Base-by-base conservation (phyloP, 495 filamentous ascomycete genomes). In the Hypoxylon lienhwacheense region DNA sequence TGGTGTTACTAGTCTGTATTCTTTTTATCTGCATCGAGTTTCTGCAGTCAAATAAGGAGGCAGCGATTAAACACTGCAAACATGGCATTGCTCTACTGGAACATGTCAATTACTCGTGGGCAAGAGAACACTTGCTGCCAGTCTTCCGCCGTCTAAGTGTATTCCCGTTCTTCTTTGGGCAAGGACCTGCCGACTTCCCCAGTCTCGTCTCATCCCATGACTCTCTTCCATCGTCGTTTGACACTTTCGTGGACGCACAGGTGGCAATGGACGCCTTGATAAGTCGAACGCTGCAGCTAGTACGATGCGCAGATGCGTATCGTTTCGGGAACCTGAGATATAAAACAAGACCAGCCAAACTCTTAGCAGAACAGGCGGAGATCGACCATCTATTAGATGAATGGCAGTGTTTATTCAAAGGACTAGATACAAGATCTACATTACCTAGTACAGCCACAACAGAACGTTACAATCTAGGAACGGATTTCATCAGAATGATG, bases 11-110 rank as follows among this genome's bases (percentile, higher is more conserved):
- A 5, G 75, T 70, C n/a, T 82, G 79, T 44, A 65, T 80, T 7
- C 64, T 83, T 34, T 83, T 81, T 36, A 76, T 79, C 21, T 81
- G 78, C 53, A 76, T 83, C 32, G 80, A 83, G 52, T 67, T 70
- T 7, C 55, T 83, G 3, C 71, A 73, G 14, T 77, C 72, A 2
- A 71, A 79, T 59, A 60, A 66, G 5, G 36, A 66, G 6, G 70
- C 65, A 1, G 77, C 76, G 15, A 63, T 74, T n/a, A 41, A 47
- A 11, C 65, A 77, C 14, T 72, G 66, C 43, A 65, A 62, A 25
- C 70, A 77, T 47, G 75, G 74, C 26, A 56, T 68, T 49, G 49
- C 37, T 14, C 68, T 73, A 20, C 53, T 70, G 7, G 61, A 67
- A 11, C 33, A 49, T 28, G 52, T 45, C 25, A 48, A 59, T 25